Evolutionary conservation across 73 alveolate species (phyloP), one percentile per base, ranked within the genome.

Genomic region (Blepharisma japonicum): DNA sequence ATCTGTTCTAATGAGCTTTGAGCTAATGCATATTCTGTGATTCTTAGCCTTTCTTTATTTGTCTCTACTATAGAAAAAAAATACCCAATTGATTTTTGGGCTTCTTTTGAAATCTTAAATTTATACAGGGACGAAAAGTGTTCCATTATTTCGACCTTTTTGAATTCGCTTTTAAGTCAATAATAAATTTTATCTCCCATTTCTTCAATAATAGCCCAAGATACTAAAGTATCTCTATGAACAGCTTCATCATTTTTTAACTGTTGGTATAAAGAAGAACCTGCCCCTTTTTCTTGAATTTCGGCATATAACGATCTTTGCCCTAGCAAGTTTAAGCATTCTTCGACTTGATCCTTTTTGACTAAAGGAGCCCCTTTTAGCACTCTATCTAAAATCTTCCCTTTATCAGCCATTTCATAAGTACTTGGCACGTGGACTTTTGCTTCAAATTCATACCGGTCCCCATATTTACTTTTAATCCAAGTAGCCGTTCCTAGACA

Each of bases 61-160:
- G 84, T 91, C 78, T 93, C 97, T 85, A 93, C 86, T 66, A 88
- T 71, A 8, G 94, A 96, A 86, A 93, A 93, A 21, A 93, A 77
- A 77, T 72, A 91, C 7, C 98, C 98, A 77, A 91, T 92, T 5
- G 92, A 71, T 77, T 83, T 78, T 81, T 93, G 89, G 70, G 68
- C 91, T 21, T 61, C 39, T 83, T 85, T 82, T 71, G 81, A 55
- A 7, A 88, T 83, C 78, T 80, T 84, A 51, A 82, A 56, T 56
- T 77, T 84, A 78, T 47, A 88, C 55, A 79, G 74, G 55, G 51
- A 72, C 55, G 77, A 71, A 71, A 79, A 88, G 55, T 88, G 95
- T 71, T 88, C 95, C 32, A 88, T 54, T 6, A 81, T 55, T 42
- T 79, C 78, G 56, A 79, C 82, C 6, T 18, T 14, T 61, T 53